Base-by-base conservation (phyloP, 2,329 filamentous ascomycete species). In the Pyrenophora graminea region DNA sequence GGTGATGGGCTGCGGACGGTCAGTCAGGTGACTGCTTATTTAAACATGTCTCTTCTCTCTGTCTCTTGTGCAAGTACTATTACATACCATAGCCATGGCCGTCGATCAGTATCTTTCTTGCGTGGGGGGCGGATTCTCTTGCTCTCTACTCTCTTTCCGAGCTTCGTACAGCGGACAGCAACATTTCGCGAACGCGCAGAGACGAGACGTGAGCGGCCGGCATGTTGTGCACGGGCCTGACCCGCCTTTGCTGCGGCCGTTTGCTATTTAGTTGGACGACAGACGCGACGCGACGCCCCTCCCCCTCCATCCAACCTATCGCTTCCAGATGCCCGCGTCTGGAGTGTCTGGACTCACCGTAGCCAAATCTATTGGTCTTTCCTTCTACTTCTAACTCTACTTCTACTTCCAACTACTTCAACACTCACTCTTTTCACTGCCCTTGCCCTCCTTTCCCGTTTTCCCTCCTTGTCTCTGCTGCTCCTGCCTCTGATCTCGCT, bases 1-100 rank as follows among this genome's bases (percentile, higher is more conserved):
- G 53, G 85, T 85, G 66, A 90, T 90, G 51, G 69, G 69, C 70
- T 73, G 30, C 19, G 48, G 19, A 2, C 3, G 39, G 58, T 70
- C 36, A 68, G 64, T 48, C 42, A 38, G 3, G 8, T 27, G 30
- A 21, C 4, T 2, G 17, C 17, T 25, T 21, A 21, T 21, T 21
- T 21, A 6, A 3, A 3, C 9, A 27, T 19, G 7, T 23, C 3
- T 21, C 19, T 21, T 21, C 19, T 21, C 3, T 21, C 19, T 21
- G 19, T 21, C 19, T 21, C 19, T 21, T 5, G 3, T 21, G 19
- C 5, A 21, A 21, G 19, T 5, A 21, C 3, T 25, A 13, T 7
- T 10, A 66, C 70, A 40, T 65, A 72, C 70, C 37, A 68, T 58
- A 48, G 70, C 67, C 68, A 73, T 73, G 56, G 43, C 51, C 59